Evolutionary conservation across 176 grass and related monocot species (phyloP).

Genomic region (Eleusine indica): DNA sequence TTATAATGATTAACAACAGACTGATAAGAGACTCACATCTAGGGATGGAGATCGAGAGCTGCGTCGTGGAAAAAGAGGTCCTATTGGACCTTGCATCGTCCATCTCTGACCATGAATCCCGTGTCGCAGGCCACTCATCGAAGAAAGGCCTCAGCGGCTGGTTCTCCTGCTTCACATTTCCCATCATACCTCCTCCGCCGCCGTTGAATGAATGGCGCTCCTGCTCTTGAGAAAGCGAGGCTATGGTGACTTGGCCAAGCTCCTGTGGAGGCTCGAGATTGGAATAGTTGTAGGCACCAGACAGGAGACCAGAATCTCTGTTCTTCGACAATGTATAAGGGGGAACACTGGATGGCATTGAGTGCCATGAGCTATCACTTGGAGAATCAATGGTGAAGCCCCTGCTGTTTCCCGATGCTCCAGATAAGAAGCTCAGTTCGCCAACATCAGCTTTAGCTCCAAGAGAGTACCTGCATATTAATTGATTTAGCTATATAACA

Average conservation of each 20-base stretch:
- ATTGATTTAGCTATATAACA: not conserved
- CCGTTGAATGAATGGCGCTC: conserved; percentile 54
- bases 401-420: conserved; percentile 66
- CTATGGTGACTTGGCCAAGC: conserved; percentile 77
- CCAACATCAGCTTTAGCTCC: conserved; percentile 64
- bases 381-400: conserved; percentile 59
- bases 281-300: conserved; percentile 56
- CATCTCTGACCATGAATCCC: conserved; percentile 87
- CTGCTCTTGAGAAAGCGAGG: conserved; percentile 68
- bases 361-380: conserved; percentile 62
- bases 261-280: conserved; percentile 63
- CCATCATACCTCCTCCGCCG: conserved; percentile 41
- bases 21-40: conserved; percentile 52
- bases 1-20: not conserved
- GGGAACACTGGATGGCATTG: conserved; percentile 45
- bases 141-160: conserved; percentile 95
- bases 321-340: conserved; percentile 55
- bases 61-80: conserved; percentile 86
- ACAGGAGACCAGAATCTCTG: conserved; percentile 50
- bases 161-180: conserved; percentile 74
- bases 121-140: conserved; percentile 84
- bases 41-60: conserved; percentile 93
- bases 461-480: conserved; percentile 58
- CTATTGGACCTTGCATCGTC: conserved; percentile 70
- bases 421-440: conserved; percentile 79